Conservation (phyloP, 148 eudicot genomes). For the Amaranthus cruentus region DNA sequence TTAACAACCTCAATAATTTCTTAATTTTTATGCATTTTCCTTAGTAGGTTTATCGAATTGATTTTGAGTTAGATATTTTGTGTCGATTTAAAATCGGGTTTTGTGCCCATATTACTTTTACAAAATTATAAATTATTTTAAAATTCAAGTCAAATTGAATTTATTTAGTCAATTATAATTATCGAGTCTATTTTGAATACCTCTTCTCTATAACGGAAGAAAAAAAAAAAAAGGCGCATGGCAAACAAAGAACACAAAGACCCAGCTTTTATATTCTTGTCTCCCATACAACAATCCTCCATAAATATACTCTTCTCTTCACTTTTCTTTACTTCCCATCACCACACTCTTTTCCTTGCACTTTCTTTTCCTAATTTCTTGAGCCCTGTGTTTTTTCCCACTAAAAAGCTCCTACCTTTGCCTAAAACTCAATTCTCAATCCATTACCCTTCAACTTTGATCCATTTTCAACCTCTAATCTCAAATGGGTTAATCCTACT, state of each 20-base stretch:
- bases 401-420: neutral
- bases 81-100: too few relatives aligned
- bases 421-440: constrained; percentile 28
- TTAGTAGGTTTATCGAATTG: too few relatives aligned
- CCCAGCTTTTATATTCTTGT: constrained; percentile 7
- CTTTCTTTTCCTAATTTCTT: neutral
- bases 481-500: constrained; percentile 13
- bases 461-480: neutral
- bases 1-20: too few relatives aligned
- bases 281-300: constrained; percentile 8
- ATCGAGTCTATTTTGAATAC: too few relatives aligned
- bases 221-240: neutral
- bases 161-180: too few relatives aligned
- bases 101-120: too few relatives aligned
- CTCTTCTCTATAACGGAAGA: neutral
- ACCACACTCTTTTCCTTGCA: constrained; percentile 7
- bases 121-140: too few relatives aligned
- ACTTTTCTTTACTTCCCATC: constrained; percentile 9
- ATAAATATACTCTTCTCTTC: constrained; percentile 10
- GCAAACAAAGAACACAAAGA: constrained; percentile 1
- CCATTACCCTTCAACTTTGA: constrained; percentile 7
- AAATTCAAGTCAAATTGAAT: too few relatives aligned
- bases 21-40: too few relatives aligned
- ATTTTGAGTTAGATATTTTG: too few relatives aligned
- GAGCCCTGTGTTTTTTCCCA: constrained; percentile 12